Percentiles rank a stretch among this genome's conserved stretches.
These are phyloP conservation scores for Dactylonectria estremocensis DNA, from an alignment of 2,329 filamentous ascomycete species.

Conservation along the genomic window DNA sequence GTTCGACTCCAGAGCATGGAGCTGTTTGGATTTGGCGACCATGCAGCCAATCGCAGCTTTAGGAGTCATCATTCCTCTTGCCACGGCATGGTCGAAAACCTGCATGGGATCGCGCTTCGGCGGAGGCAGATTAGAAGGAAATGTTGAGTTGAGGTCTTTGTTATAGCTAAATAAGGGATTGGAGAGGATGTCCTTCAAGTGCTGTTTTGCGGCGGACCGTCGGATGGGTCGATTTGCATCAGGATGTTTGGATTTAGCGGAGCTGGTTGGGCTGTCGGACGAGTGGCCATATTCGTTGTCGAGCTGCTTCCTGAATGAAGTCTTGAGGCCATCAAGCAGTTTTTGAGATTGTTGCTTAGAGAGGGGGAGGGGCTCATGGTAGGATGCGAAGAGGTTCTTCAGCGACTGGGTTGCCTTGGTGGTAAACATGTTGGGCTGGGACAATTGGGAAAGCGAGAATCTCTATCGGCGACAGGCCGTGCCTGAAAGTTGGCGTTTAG, in stretches of 20 bases:
- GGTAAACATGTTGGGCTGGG: conserved; percentile 52
- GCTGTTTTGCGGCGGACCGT: conserved; percentile 59
- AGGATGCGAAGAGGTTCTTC: conserved; percentile 58
- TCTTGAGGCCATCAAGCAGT: conserved; percentile 69
- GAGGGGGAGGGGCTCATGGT: conserved; percentile 68
- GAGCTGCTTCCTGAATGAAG: conserved; percentile 71
- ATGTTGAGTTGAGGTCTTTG: conserved; percentile 41
- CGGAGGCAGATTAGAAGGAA: conserved; percentile 30
- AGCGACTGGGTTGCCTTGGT: conserved; percentile 57
- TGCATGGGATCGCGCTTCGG: conserved; percentile 63
- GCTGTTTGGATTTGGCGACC: conserved; percentile 61
- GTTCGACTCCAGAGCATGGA: conserved; percentile 51
- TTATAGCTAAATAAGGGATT: conserved; percentile 68
- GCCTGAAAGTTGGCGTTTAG: conserved; percentile 6
- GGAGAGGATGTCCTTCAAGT: conserved; percentile 70
- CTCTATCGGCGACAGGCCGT: conserved; percentile 34
- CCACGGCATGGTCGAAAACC: conserved; percentile 70
- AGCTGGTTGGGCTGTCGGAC: conserved; percentile 43
- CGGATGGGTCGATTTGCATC: conserved; percentile 48
- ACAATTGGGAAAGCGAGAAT: conserved; percentile 52
- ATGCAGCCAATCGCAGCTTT: conserved; percentile 69
- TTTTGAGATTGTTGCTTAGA: conserved; percentile 66
- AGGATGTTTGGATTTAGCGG: conserved; percentile 31
- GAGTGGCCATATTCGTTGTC: conserved; percentile 69
- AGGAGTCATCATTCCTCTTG: conserved; percentile 70